phyloP scores from a whole-genome alignment of 1,284 basidiomycete species.

The Naganishia liquefaciens region DNA sequence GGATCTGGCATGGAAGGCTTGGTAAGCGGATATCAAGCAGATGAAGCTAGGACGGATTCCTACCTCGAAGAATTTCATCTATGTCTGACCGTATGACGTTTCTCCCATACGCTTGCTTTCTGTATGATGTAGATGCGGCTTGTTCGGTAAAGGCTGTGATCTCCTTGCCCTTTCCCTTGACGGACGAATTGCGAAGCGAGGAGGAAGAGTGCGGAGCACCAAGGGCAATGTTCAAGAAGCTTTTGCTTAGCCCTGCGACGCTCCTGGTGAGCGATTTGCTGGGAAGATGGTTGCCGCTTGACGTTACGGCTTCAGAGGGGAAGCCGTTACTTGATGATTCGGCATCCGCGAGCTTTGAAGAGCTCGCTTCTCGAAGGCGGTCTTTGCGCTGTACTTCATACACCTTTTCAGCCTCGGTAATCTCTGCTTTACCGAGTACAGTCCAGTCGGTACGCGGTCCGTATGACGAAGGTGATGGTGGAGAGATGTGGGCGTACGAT shows the following conservation, averaged over 20 bases:
- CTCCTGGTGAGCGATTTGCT: conserved; percentile 41
- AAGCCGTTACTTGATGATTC: conserved; percentile 30
- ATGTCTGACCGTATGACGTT: conserved; percentile 44
- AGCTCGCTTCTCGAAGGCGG: conserved; percentile 57
- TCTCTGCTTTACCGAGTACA: conserved; percentile 28
- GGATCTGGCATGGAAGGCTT: conserved; percentile 31
- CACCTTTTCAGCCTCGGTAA: conserved; percentile 36
- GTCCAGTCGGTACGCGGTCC: conserved; percentile 59
- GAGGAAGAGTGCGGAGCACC: conserved; percentile 8
- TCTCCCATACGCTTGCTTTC: conserved; percentile 40
- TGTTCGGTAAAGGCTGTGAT: conserved; percentile 66
- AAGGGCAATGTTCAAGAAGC: conserved; percentile 44
- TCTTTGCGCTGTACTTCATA: conserved; percentile 46
- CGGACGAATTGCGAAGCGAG: conserved; percentile 2
- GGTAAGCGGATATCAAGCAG: background rate
- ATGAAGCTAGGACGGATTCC: conserved; percentile 1
- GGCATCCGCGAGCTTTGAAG: conserved; percentile 42
- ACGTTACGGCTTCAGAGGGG: too few species aligned
- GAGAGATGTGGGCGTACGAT: conserved; percentile 76
- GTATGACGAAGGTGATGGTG: conserved; percentile 74
- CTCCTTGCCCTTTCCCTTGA: conserved; percentile 69
- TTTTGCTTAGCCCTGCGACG: conserved; percentile 23
- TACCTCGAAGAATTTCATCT: conserved; percentile 47
- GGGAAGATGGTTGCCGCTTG: conserved; percentile 27
- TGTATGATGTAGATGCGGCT: conserved; percentile 50